Conservation (phyloP, 176 grass and related monocot genomes). For the Saccharum officinarum region DNA sequence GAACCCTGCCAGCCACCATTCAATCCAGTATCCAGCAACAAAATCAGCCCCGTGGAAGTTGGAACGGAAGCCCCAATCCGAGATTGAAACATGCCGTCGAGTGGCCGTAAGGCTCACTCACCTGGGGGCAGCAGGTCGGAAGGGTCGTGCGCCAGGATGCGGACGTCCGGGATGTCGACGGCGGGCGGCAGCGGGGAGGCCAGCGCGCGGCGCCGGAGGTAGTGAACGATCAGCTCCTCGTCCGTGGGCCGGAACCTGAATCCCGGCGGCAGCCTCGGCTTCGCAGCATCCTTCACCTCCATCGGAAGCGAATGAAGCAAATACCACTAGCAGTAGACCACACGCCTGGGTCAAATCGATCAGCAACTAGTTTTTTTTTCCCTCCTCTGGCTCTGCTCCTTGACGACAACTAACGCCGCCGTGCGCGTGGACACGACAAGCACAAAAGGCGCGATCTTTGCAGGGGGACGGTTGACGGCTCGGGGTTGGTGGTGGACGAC, state of each 20-base stretch:
- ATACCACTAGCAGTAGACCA: background rate
- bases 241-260: constrained; percentile 79
- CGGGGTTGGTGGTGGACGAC: background rate
- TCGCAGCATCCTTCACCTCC: constrained; percentile 20
- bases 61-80: background rate
- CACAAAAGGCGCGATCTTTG: background rate
- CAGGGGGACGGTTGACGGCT: background rate
- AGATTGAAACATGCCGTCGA: background rate
- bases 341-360: too few relatives aligned
- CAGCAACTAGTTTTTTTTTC: background rate
- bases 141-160: constrained; percentile 64
- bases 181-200: constrained; percentile 50
- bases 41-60: background rate
- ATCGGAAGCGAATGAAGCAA: background rate
- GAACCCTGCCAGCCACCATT: constrained; percentile 22
- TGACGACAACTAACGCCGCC: background rate
- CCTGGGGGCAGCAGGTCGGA: constrained; percentile 59
- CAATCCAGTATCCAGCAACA: background rate
- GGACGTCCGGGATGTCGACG: constrained; percentile 65
- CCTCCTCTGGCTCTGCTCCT: background rate
- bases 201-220: constrained; percentile 63
- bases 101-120: background rate
- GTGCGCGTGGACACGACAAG: background rate
- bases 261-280: constrained; percentile 50
- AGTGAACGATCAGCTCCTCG: constrained; percentile 67